A percentile compares a stretch with the other conserved stretches of the same genome.
These are phyloP conservation scores for Rhizoclosmatium globosum DNA, from an alignment of 192 early-diverging fungal genomes.

Conservation along the genomic window DNA sequence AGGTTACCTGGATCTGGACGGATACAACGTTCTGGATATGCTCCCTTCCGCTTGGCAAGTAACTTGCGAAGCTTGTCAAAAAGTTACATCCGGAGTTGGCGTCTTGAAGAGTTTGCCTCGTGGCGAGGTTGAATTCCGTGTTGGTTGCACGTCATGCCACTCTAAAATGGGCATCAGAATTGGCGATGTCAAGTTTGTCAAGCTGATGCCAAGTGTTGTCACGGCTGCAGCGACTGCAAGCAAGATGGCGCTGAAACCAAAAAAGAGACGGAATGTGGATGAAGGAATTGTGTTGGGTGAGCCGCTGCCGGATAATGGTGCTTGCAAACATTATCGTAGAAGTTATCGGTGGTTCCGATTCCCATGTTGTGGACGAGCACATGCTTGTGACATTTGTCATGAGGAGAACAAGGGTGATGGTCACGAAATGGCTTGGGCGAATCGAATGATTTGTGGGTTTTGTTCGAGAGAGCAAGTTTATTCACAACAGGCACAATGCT, in stretches of 20 bases:
- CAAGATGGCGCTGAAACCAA: constrained; percentile 51
- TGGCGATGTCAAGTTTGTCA: constrained; percentile 66
- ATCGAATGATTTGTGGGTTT: constrained; percentile 82
- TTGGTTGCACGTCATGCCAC: constrained; percentile 18
- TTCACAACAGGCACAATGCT: constrained; percentile 53
- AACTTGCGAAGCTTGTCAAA: constrained; percentile 75
- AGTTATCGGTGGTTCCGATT: constrained; percentile 93
- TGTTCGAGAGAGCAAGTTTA: constrained; percentile 83
- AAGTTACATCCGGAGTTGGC: constrained; percentile 38
- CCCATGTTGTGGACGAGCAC: constrained; percentile 81
- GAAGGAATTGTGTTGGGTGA: constrained; percentile 73
- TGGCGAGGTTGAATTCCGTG: constrained; percentile 27
- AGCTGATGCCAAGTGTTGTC: constrained; percentile 40
- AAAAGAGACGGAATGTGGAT: constrained; percentile 60
- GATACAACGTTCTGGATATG: constrained; percentile 74
- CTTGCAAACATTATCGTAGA: constrained; percentile 87
- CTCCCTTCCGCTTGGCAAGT: constrained; percentile 74
- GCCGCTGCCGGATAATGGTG: constrained; percentile 79
- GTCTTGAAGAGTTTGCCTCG: constrained; percentile 39
- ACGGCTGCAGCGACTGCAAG: neutral
- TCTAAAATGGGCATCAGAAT: constrained; percentile 28
- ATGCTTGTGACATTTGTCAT: constrained; percentile 85
- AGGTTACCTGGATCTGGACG: constrained; percentile 80
- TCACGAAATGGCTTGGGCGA: constrained; percentile 76
- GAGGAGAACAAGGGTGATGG: constrained; percentile 70